phyloP scores from a whole-genome alignment of 495 filamentous ascomycete species.

The Hypoxylon trugodes region DNA sequence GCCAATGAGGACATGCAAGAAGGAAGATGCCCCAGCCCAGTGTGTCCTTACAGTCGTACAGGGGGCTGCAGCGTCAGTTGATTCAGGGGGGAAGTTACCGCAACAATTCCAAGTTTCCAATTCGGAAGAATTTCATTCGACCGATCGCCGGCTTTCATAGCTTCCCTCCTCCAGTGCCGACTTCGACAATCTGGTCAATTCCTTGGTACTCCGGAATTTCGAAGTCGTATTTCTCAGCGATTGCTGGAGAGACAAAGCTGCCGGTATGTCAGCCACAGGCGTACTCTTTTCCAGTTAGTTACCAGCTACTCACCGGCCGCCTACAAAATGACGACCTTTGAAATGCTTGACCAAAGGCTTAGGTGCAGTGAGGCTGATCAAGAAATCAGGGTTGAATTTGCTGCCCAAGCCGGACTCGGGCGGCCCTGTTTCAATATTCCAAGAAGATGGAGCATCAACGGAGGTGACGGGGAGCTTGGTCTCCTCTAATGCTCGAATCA shows the following conservation, averaged over 20 bases:
- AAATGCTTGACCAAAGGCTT: slow-evolving; percentile 92
- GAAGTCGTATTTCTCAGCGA: slow-evolving; percentile 87
- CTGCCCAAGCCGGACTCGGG: slow-evolving; percentile 79
- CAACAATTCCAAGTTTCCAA: slow-evolving; percentile 5
- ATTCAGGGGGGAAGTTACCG: slow-evolving; percentile 6
- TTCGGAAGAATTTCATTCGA: neutral
- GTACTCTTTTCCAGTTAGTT: neutral
- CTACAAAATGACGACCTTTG: slow-evolving; percentile 86
- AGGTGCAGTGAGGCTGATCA: slow-evolving; percentile 92
- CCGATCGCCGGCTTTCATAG: slow-evolving; percentile 51
- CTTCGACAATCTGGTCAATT: slow-evolving; percentile 87
- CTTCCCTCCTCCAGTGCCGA: slow-evolving; percentile 66
- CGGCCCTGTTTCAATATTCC: slow-evolving; percentile 89
- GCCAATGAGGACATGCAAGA: slow-evolving; percentile 54
- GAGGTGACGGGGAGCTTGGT: slow-evolving; percentile 80
- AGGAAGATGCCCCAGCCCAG: slow-evolving; percentile 57
- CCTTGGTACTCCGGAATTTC: slow-evolving; percentile 86
- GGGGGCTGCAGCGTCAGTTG: slow-evolving; percentile 57
- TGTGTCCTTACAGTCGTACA: slow-evolving; percentile 59
- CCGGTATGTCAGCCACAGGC: slow-evolving; percentile 30
- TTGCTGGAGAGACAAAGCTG: slow-evolving; percentile 80
- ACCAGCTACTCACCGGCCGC: slow-evolving; percentile 66
- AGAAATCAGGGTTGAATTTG: slow-evolving; percentile 76
- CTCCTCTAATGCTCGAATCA: slow-evolving; percentile 78
- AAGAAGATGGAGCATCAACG: slow-evolving; percentile 91